Conservation (phyloP, 2,329 filamentous ascomycete genomes). For the Exophiala lecanii-corni region DNA sequence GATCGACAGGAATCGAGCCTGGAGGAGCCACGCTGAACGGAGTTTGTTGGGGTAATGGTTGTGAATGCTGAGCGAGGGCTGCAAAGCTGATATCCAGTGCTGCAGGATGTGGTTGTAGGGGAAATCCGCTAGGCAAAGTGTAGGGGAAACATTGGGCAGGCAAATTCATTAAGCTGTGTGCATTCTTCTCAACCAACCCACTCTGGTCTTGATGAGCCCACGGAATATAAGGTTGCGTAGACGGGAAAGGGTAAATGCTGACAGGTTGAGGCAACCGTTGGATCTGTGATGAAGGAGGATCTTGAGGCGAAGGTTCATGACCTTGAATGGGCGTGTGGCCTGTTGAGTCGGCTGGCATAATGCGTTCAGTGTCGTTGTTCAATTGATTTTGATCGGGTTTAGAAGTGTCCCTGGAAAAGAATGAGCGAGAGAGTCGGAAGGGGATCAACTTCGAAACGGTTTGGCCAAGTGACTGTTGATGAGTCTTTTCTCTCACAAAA, state of each 20-base stretch:
- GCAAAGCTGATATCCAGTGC: slow-evolving; percentile 1
- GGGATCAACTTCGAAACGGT: slow-evolving; percentile 10
- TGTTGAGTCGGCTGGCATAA: slow-evolving; percentile 5
- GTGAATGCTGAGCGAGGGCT: slow-evolving; percentile 2
- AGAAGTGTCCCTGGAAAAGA: slow-evolving; percentile 18
- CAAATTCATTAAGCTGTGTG: slow-evolving; percentile 2
- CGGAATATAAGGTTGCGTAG: too few species aligned
- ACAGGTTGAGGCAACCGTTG: slow-evolving; percentile 13
- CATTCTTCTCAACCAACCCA: slow-evolving; percentile 1
- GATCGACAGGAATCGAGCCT: slow-evolving; percentile 1
- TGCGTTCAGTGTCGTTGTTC: too few species aligned
- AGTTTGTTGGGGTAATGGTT: slow-evolving; percentile 2
- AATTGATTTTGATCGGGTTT: slow-evolving; percentile 9
- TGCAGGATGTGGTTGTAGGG: too few species aligned
- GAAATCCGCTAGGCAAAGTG: too few species aligned
- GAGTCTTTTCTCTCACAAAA: slow-evolving; percentile 21
- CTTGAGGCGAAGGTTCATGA: slow-evolving; percentile 6
- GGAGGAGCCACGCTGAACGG: slow-evolving; percentile 6
- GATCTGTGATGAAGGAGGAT: slow-evolving; percentile 13
- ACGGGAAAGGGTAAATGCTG: slow-evolving; percentile 12
- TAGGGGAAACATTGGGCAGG: slow-evolving; percentile 11
- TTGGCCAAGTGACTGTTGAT: slow-evolving; percentile 5
- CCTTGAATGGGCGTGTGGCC: slow-evolving; percentile 2
- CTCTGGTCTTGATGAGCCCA: too few species aligned
- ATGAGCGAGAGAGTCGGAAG: slow-evolving; percentile 18